Conservation (phyloP, 345 rosid genomes). For the Punica granatum region DNA sequence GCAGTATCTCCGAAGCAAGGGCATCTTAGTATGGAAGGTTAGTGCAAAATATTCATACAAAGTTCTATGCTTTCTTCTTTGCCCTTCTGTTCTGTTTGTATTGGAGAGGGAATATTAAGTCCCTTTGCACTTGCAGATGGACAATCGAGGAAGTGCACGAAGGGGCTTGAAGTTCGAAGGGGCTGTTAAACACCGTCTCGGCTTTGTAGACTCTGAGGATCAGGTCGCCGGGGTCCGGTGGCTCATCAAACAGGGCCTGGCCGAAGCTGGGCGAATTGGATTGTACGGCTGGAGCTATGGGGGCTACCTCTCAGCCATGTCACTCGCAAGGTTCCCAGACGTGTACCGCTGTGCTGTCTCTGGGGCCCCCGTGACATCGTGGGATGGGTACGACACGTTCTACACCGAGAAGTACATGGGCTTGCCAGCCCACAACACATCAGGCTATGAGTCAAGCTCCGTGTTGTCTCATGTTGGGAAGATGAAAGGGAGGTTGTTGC, state of each 20-base stretch:
- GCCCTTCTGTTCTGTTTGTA: neutral
- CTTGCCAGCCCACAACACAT: conserved; percentile 39
- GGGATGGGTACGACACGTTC: conserved; percentile 95
- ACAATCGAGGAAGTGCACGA: conserved; percentile 82
- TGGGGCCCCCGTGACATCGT: conserved; percentile 91
- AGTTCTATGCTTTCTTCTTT: neutral
- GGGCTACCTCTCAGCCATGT: conserved; percentile 84
- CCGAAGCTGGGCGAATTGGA: conserved; percentile 64
- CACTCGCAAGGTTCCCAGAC: conserved; percentile 55
- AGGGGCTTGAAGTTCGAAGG: conserved; percentile 92
- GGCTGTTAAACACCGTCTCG: conserved; percentile 46
- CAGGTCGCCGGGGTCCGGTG: conserved; percentile 78
- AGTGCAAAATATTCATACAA: neutral
- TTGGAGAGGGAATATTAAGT: neutral
- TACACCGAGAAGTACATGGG: conserved; percentile 98
- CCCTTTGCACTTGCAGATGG: conserved; percentile 41
- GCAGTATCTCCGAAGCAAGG: conserved; percentile 79
- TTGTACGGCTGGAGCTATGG: conserved; percentile 92
- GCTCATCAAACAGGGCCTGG: conserved; percentile 73
- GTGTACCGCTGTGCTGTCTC: conserved; percentile 64
- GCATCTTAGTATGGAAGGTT: conserved; percentile 95
- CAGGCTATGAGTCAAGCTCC: conserved; percentile 45
- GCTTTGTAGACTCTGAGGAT: conserved; percentile 64
- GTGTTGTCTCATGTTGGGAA: conserved; percentile 67
- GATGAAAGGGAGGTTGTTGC: conserved; percentile 53